A percentile compares a stretch with the other conserved stretches of the same genome.
These are phyloP conservation scores for Cucurbitaria berberidis DNA, from an alignment of 2,329 filamentous ascomycete genomes.

Conservation along the genomic window DNA sequence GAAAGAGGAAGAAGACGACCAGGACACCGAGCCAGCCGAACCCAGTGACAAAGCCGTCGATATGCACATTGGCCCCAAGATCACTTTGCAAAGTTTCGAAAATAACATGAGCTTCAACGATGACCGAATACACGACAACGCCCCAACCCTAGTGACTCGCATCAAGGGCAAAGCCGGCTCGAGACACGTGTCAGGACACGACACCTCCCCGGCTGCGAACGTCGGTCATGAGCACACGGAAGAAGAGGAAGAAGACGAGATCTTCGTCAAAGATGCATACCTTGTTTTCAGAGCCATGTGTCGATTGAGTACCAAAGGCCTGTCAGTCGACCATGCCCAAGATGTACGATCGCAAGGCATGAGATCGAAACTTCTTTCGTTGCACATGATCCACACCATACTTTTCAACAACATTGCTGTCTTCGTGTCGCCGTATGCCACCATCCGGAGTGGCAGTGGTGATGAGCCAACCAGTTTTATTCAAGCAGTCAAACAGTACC, in stretches of 20 bases:
- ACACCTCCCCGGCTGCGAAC: conserved; percentile 46
- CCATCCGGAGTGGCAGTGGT: conserved; percentile 87
- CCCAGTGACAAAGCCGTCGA: conserved; percentile 54
- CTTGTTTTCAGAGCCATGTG: conserved; percentile 97
- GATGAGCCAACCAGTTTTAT: conserved; percentile 89
- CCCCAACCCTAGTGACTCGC: conserved; percentile 69
- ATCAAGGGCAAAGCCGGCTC: conserved; percentile 56
- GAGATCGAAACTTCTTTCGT: conserved; percentile 93
- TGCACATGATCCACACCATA: conserved; percentile 93
- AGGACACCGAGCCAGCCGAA: conserved; percentile 43
- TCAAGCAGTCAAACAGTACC: conserved; percentile 94
- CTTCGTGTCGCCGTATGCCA: conserved; percentile 89
- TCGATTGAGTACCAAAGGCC: conserved; percentile 91
- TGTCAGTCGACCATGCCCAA: conserved; percentile 88
- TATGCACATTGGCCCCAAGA: conserved; percentile 60
- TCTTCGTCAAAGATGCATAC: conserved; percentile 96
- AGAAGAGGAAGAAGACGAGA: conserved; percentile 82
- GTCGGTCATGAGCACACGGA: conserved; percentile 60
- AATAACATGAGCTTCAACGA: conserved; percentile 71
- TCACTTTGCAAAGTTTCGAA: conserved; percentile 73
- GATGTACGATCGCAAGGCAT: conserved; percentile 94
- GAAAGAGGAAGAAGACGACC: conserved; percentile 49
- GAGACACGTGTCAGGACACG: conserved; percentile 53
- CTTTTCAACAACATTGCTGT: conserved; percentile 92
- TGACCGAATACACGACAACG: conserved; percentile 69